phyloP scores from a whole-genome alignment of 495 filamentous ascomycete genomes.

The Xylaria sp. region DNA sequence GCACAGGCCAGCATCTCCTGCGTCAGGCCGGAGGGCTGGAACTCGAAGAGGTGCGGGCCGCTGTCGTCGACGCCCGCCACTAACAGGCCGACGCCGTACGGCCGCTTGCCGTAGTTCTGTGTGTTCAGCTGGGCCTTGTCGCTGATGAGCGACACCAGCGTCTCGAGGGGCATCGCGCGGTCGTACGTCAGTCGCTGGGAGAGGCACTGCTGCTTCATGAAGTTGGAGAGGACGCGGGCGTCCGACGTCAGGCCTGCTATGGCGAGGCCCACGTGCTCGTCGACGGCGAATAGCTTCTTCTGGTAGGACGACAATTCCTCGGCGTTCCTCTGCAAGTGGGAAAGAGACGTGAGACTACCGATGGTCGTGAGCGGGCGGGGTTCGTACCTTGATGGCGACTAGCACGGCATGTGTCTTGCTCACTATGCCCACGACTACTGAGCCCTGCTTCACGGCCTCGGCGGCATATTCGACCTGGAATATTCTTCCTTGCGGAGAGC shows the following conservation, averaged over 20 bases:
- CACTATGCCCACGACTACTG: slow-evolving; percentile 93
- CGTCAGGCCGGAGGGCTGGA: slow-evolving; percentile 94
- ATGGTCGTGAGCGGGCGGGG: background rate
- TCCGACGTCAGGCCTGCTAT: slow-evolving; percentile 97
- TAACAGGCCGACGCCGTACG: slow-evolving; percentile 94
- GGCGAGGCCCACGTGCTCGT: slow-evolving; percentile 92
- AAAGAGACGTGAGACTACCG: slow-evolving; percentile 2
- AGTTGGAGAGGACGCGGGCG: slow-evolving; percentile 98
- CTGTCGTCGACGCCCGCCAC: slow-evolving; percentile 92
- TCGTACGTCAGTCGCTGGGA: slow-evolving; percentile 94
- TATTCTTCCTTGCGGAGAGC: slow-evolving; percentile 98
- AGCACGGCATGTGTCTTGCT: slow-evolving; percentile 98
- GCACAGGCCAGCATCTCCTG: slow-evolving; percentile 96
- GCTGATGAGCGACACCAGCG: slow-evolving; percentile 87
- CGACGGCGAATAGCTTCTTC: slow-evolving; percentile 97
- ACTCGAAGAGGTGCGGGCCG: slow-evolving; percentile 96
- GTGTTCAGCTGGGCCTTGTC: slow-evolving; percentile 98
- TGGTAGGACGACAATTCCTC: slow-evolving; percentile 99
- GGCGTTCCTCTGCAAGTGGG: slow-evolving; percentile 77
- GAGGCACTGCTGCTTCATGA: slow-evolving; percentile 99
- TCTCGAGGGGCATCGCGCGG: slow-evolving; percentile 86
- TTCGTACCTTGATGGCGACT: slow-evolving; percentile 89
- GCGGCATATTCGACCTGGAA: slow-evolving; percentile 99
- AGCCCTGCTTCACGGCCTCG: slow-evolving; percentile 98
- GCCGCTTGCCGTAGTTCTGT: slow-evolving; percentile 94